phyloP scores from a whole-genome alignment of 352 stramenopile species.

The Blastocystis sp. region DNA sequence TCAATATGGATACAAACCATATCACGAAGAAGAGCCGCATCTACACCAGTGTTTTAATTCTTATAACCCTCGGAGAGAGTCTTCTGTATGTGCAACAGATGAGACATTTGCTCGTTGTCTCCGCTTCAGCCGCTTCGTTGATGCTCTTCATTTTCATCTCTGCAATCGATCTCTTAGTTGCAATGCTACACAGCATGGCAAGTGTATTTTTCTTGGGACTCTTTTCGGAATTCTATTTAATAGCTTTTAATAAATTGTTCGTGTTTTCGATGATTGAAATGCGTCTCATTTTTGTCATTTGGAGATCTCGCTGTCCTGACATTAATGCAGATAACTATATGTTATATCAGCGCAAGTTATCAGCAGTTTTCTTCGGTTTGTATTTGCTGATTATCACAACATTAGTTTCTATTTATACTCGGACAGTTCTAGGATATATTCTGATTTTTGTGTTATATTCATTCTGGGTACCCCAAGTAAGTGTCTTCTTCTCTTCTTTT shows the following conservation, averaged over 20 bases:
- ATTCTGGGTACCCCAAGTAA: constrained; percentile 97
- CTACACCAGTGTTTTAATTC: not conserved
- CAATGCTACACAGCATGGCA: not conserved
- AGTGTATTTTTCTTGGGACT: constrained; percentile 26
- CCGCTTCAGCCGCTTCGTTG: not conserved
- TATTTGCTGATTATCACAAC: constrained; percentile 40
- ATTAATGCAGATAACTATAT: constrained; percentile 6
- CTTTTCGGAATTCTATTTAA: constrained; percentile 33
- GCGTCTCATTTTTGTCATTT: constrained; percentile 39
- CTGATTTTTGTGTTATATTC: constrained; percentile 90
- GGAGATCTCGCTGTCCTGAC: not conserved
- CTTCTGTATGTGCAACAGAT: not conserved
- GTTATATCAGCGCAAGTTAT: not conserved
- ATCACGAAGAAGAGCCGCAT: constrained; percentile 11
- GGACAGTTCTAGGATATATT: constrained; percentile 68
- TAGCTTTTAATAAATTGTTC: constrained; percentile 37
- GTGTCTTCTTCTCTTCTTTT: constrained; percentile 86
- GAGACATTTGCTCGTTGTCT: not conserved
- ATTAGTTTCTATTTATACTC: not conserved
- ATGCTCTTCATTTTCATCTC: not conserved
- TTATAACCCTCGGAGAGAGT: not conserved
- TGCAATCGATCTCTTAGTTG: constrained; percentile 21
- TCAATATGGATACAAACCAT: constrained; percentile 27
- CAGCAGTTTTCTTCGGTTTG: constrained; percentile 6
- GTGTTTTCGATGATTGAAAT: constrained; percentile 52